Evolutionary conservation across 176 grass and related monocot genomes (phyloP).

Genomic region (Oryza rufipogon): DNA sequence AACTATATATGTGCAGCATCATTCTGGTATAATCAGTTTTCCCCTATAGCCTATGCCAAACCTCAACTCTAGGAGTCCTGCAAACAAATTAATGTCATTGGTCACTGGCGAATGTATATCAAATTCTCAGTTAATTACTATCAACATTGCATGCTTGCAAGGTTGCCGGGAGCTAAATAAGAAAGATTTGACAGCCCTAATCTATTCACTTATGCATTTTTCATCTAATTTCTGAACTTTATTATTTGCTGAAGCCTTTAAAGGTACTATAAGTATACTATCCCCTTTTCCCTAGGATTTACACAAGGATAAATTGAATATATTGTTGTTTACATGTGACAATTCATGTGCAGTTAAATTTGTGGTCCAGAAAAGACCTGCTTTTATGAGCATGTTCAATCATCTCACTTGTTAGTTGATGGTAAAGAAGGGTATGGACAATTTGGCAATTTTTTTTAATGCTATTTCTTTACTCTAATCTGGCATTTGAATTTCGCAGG

Average conservation of each 20-base stretch:
- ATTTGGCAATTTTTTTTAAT: slow-evolving; percentile 29
- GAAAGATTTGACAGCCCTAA: background rate
- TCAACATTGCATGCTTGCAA: background rate
- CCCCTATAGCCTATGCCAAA: background rate
- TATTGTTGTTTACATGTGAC: slow-evolving; percentile 52
- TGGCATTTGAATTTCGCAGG: slow-evolving; percentile 57
- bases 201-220: background rate
- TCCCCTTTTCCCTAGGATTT: slow-evolving; percentile 9
- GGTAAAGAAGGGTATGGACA: slow-evolving; percentile 48
- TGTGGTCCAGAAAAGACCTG: slow-evolving; percentile 40
- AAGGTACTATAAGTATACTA: background rate
- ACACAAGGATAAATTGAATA: slow-evolving; percentile 7
- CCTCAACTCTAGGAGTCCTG: background rate
- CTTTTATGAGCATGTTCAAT: slow-evolving; percentile 40
- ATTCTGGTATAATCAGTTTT: slow-evolving; percentile 1
- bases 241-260: slow-evolving; percentile 7
- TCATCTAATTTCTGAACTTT: background rate
- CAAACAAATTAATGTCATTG: slow-evolving; percentile 1
- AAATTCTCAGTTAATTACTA: slow-evolving; percentile 5
- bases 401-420: slow-evolving; percentile 53
- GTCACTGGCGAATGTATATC: background rate
- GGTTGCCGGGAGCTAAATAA: slow-evolving; percentile 16
- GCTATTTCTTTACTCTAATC: slow-evolving; percentile 39
- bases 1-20: slow-evolving; percentile 9
- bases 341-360: slow-evolving; percentile 51